These are phyloP conservation scores for Schizosaccharomyces lindneri DNA, from an alignment of 805 yeast genomes.

Conservation along the genomic window DNA sequence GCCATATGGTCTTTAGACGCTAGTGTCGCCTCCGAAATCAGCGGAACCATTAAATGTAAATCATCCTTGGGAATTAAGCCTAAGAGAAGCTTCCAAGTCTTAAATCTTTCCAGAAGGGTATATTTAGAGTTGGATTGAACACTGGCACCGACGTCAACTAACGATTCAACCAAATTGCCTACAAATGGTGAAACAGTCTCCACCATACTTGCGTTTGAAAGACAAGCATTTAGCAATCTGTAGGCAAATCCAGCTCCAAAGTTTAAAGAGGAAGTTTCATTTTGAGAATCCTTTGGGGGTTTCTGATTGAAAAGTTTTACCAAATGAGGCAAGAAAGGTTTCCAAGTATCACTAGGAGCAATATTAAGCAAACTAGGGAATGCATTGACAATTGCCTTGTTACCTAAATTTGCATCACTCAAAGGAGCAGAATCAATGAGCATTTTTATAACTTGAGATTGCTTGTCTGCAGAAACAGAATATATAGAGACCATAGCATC, in stretches of 20 bases:
- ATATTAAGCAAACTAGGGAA: background rate
- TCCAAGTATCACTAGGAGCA: background rate
- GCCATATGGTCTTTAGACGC: slow-evolving; percentile 83
- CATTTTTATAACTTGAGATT: background rate
- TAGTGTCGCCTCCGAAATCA: slow-evolving; percentile 67
- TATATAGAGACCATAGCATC: background rate
- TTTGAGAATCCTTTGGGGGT: background rate
- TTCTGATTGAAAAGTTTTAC: background rate
- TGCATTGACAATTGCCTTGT: background rate
- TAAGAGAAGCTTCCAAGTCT: slow-evolving; percentile 16
- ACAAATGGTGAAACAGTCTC: background rate
- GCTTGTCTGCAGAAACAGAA: background rate
- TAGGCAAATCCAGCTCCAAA: background rate
- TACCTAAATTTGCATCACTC: background rate
- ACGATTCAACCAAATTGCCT: background rate
- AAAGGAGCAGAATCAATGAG: background rate
- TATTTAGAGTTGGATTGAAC: background rate
- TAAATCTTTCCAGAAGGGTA: background rate
- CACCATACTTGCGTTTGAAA: background rate
- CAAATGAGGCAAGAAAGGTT: background rate
- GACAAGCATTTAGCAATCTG: background rate
- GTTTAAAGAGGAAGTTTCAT: background rate
- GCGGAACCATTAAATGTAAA: slow-evolving; percentile 53
- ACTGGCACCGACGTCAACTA: background rate
- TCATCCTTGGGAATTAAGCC: slow-evolving; percentile 37